Conservation (phyloP, 1,284 basidiomycete species). For the Fomitopsis schrenkii region DNA sequence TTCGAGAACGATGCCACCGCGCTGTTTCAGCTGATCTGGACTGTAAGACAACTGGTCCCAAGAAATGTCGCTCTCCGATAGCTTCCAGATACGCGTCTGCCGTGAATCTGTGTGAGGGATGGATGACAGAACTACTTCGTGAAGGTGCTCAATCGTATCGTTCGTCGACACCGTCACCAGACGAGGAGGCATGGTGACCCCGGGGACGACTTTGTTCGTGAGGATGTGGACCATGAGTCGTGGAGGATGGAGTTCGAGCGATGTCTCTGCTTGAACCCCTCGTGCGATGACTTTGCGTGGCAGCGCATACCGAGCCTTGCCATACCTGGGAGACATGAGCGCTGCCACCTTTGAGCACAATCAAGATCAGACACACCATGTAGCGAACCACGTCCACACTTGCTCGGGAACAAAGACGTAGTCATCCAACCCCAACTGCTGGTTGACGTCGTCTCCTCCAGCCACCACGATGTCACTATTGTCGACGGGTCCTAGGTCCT, state of each 20-base stretch:
- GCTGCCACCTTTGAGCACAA: not conserved
- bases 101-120: conserved; percentile 21
- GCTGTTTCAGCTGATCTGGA: conserved; percentile 32
- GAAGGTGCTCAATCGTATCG: conserved; percentile 33
- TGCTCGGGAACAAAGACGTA: conserved; percentile 74
- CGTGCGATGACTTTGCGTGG: conserved; percentile 65
- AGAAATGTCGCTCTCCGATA: conserved; percentile 26
- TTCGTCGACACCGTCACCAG: conserved; percentile 43
- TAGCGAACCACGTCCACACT: conserved; percentile 67
- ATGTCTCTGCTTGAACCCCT: conserved; percentile 46
- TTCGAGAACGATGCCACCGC: conserved; percentile 36
- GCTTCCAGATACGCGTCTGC: conserved; percentile 61
- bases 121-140: conserved; percentile 15
- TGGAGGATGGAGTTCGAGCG: conserved; percentile 81
- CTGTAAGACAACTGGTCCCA: conserved; percentile 16
- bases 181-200: conserved; percentile 12
- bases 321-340: conserved; percentile 55
- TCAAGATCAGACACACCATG: conserved; percentile 21
- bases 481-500: conserved; percentile 70
- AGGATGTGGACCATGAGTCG: conserved; percentile 59
- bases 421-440: conserved; percentile 62
- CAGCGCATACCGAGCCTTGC: conserved; percentile 48
- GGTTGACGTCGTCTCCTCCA: conserved; percentile 43
- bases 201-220: conserved; percentile 6
- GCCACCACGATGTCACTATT: conserved; percentile 61